These are phyloP conservation scores for Scheffersomyces stambukii DNA, from an alignment of 1,139 yeast genomes.

Conservation along the genomic window DNA sequence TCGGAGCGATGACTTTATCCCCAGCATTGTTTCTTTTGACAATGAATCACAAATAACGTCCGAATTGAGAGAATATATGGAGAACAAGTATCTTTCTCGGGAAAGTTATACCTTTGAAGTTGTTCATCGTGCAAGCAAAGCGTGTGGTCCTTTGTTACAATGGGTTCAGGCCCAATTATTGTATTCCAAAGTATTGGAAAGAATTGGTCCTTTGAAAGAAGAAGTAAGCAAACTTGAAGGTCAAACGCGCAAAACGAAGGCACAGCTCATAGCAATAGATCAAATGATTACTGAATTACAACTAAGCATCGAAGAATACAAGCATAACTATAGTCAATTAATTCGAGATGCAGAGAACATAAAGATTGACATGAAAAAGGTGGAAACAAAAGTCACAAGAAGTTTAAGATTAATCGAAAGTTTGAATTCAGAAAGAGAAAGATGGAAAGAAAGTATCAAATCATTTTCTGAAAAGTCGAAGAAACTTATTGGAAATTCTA, in stretches of 20 bases:
- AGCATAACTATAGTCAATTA: conserved; percentile 62
- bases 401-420: conserved; percentile 62
- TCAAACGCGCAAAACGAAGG: conserved; percentile 58
- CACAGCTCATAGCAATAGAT: conserved; percentile 69
- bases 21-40: conserved; percentile 74
- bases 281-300: conserved; percentile 80
- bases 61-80: conserved; percentile 54
- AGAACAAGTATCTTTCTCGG: conserved; percentile 53
- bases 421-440: conserved; percentile 61
- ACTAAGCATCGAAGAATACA: conserved; percentile 62
- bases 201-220: conserved; percentile 67
- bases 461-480: conserved; percentile 47
- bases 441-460: conserved; percentile 66
- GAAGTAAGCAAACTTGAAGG: conserved; percentile 62
- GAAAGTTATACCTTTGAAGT: conserved; percentile 67
- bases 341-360: conserved; percentile 78
- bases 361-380: conserved; percentile 63
- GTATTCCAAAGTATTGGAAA: conserved; percentile 65
- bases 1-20: conserved; percentile 82
- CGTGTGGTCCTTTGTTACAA: conserved; percentile 86
- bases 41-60: conserved; percentile 56
- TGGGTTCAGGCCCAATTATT: conserved; percentile 89
- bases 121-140: conserved; percentile 87
- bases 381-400: conserved; percentile 58
- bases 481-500: conserved; percentile 58